Evolutionary conservation across 176 grass and related monocot species (phyloP), one percentile per base, ranked within the genome.

Genomic region (Oryza officinalis): DNA sequence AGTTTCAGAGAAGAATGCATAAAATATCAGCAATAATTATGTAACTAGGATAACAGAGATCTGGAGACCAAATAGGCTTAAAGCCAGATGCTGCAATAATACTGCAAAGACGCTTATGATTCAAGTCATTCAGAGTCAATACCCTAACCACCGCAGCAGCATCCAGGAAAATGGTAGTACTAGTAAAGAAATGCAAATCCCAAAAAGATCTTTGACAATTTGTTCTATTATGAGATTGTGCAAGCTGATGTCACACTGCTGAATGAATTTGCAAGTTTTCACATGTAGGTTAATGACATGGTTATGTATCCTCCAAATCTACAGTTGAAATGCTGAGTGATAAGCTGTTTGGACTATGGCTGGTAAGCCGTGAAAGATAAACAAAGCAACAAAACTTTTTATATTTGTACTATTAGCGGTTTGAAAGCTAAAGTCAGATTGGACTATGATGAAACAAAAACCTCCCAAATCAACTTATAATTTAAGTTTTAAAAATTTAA

Each of bases 71-170:
- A 5, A 27, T 78, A 78, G 74, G 78, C 65, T 44, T 44, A 85
- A 77, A 85, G 33, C 40, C 43, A n/a, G 46, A 30, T 44, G 7
- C 46, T 27, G 28, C 30, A 43, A 68, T 54, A 28, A 45, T 31
- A 63, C 25, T 30, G 30, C 78, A 70, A 70, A 37, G 65, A 23
- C 13, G 25, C 26, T 22, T 46, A 54, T 66, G 12, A 46, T 81
- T 81, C 10, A 2, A 40, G 47, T 35, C 20, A 71, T 4, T 22
- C 31, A 18, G 49, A 44, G 25, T 28, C 20, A 65, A 37, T 17
- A 32, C 45, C 72, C 50, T 66, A 84, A 84, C 45, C 14, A 43
- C 82, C 11, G 12, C 72, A 30, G 38, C 43, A n/a, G 50, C 43
- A 20, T 27, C 67, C 44, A 54, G 8, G 28, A 52, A 35, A 75